Conservation (phyloP, 805 yeast genomes). For the Pichia nanzhaoensis region DNA sequence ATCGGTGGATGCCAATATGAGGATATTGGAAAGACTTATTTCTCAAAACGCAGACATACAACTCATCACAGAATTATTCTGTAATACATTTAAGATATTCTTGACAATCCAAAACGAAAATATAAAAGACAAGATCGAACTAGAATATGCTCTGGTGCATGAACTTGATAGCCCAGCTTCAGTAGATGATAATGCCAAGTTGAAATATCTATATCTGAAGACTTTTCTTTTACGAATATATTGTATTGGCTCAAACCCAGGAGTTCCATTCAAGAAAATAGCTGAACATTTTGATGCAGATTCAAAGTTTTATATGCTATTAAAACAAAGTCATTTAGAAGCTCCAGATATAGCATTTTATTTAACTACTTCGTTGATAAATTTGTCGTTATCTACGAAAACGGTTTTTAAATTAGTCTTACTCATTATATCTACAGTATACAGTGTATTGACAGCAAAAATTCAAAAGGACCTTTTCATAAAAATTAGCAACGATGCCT, state of each 20-base stretch:
- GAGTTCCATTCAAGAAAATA: neutral
- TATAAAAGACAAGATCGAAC: neutral
- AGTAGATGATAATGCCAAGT: neutral
- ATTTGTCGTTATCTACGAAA: conserved; percentile 12
- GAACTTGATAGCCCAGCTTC: too few relatives aligned
- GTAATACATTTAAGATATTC: neutral
- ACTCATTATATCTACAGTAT: conserved; percentile 13
- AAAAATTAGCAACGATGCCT: conserved; percentile 10
- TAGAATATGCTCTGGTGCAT: neutral
- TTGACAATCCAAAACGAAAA: neutral
- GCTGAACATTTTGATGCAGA: neutral
- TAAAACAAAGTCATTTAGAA: neutral
- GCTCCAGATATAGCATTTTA: neutral
- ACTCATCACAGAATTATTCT: neutral
- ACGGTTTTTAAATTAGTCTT: conserved; percentile 14
- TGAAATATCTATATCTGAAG: neutral
- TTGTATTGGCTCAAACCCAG: neutral
- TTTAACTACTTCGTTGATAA: conserved; percentile 7
- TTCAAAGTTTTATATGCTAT: neutral
- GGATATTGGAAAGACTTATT: neutral
- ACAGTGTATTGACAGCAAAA: conserved; percentile 6
- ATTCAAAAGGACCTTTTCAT: conserved; percentile 1
- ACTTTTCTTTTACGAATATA: neutral
- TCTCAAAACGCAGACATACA: neutral
- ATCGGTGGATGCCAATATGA: neutral